These are phyloP conservation scores for Pseudonitzschia delicatissima DNA, from an alignment of 108 stramenopile species.

Conservation along the genomic window DNA sequence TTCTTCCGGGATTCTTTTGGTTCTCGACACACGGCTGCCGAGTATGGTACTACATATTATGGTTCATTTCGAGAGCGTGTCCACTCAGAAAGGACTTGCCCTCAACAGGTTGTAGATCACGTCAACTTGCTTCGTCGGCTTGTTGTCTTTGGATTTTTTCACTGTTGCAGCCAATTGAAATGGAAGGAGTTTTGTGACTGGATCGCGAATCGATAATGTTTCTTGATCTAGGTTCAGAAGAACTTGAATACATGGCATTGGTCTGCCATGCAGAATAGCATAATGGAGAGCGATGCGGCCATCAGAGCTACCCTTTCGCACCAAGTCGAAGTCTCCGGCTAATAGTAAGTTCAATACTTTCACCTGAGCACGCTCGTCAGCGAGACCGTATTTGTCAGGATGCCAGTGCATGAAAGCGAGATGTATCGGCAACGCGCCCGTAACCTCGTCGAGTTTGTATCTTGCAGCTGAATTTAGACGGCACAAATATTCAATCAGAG, in stretches of 20 bases:
- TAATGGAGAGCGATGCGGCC: conserved; percentile 36
- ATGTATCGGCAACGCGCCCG: conserved; percentile 26
- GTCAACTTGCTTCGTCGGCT: conserved; percentile 5
- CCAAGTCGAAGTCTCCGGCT: conserved; percentile 17
- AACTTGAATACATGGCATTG: conserved; percentile 8
- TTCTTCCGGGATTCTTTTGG: too few relatives aligned
- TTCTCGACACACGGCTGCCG: too few relatives aligned
- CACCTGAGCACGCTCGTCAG: not conserved
- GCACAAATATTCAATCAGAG: conserved; percentile 28
- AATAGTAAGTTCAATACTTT: conserved; percentile 23
- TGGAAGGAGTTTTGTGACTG: conserved; percentile 32
- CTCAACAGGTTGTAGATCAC: conserved; percentile 18
- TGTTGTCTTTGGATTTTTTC: not conserved
- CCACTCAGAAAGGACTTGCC: conserved; percentile 13
- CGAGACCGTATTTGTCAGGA: not conserved
- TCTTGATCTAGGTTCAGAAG: conserved; percentile 12
- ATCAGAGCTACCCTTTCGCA: conserved; percentile 6
- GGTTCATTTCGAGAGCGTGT: too few relatives aligned
- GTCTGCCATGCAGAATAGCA: conserved; percentile 28
- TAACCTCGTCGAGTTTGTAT: conserved; percentile 1
- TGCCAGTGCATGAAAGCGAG: conserved; percentile 21
- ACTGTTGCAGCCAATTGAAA: conserved; percentile 29
- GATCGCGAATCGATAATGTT: conserved; percentile 13
- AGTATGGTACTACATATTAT: too few relatives aligned
- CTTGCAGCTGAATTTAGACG: conserved; percentile 20